Conservation (phyloP, 31 red algal species). For the Bonnemaisonia californica region DNA sequence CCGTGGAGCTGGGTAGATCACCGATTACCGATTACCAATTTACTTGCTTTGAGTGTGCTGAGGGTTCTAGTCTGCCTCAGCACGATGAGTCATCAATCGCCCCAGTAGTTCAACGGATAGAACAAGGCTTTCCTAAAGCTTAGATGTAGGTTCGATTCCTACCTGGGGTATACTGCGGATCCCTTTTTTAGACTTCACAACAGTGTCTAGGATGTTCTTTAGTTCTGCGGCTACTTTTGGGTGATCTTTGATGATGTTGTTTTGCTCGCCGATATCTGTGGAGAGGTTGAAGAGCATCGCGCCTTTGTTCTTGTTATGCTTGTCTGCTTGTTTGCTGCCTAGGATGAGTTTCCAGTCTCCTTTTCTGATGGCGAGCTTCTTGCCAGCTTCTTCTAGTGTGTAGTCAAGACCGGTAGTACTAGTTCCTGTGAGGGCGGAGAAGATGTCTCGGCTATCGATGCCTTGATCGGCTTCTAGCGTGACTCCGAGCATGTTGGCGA, state of each 20-base stretch:
- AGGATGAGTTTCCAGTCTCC: slow-evolving; percentile 17
- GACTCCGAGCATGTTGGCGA: slow-evolving; percentile 9
- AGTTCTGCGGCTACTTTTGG: slow-evolving; percentile 31
- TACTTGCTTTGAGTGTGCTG: too few species aligned
- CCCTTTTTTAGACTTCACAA: too few species aligned
- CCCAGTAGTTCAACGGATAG: too few species aligned
- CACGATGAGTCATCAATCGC: too few species aligned
- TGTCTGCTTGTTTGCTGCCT: neutral
- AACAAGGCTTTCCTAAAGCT: too few species aligned
- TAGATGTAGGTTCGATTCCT: too few species aligned
- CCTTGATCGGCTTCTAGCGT: slow-evolving; percentile 12
- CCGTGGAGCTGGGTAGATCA: too few species aligned
- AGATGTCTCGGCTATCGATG: slow-evolving; percentile 13
- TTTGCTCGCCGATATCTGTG: slow-evolving; percentile 6
- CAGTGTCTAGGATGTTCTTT: too few species aligned
- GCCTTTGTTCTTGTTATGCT: slow-evolving; percentile 5
- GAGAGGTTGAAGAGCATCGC: slow-evolving; percentile 21
- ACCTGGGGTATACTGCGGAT: too few species aligned
- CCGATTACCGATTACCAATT: too few species aligned
- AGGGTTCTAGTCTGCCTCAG: too few species aligned
- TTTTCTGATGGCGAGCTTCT: neutral
- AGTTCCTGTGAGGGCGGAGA: neutral
- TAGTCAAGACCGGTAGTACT: neutral
- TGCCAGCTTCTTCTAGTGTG: slow-evolving; percentile 21
- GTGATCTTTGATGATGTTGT: slow-evolving; percentile 25